A percentile compares a stretch with the other conserved stretches of the same genome.
These are phyloP conservation scores for Entomortierella lignicola DNA, from an alignment of 192 early-diverging fungal genomes.

Conservation along the genomic window DNA sequence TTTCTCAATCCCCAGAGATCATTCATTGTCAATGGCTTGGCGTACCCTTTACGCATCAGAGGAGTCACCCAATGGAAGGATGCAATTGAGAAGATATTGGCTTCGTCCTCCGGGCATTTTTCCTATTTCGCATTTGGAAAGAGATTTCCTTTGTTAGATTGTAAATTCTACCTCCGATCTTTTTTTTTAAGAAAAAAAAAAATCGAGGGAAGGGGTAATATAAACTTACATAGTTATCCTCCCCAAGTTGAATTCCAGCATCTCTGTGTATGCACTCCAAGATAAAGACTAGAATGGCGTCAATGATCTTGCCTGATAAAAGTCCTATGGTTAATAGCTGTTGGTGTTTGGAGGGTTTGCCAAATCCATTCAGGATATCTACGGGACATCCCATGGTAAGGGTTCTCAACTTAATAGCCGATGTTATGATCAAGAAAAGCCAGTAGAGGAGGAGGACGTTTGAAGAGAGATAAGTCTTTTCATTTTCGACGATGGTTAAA, in stretches of 20 bases:
- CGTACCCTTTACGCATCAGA: slow-evolving; percentile 82
- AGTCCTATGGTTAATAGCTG: slow-evolving; percentile 5
- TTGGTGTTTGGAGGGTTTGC: not conserved
- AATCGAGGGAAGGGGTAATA: not conserved
- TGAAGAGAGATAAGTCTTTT: slow-evolving; percentile 54
- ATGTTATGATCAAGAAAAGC: slow-evolving; percentile 47
- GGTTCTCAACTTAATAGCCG: slow-evolving; percentile 56
- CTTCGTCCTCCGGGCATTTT: slow-evolving; percentile 78
- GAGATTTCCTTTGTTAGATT: not conserved
- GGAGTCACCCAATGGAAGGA: slow-evolving; percentile 94
- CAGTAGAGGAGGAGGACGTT: slow-evolving; percentile 68
- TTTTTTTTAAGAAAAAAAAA: too few species aligned
- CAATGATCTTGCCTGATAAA: slow-evolving; percentile 10
- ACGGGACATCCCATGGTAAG: slow-evolving; percentile 44
- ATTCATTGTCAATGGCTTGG: slow-evolving; percentile 76
- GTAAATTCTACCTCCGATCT: too few species aligned
- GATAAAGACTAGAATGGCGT: slow-evolving; percentile 20
- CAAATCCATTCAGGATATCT: slow-evolving; percentile 31
- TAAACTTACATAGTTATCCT: slow-evolving; percentile 32
- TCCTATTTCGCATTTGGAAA: too few species aligned
- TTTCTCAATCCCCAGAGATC: slow-evolving; percentile 78
- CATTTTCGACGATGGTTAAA: slow-evolving; percentile 62
- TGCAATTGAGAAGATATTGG: slow-evolving; percentile 85
- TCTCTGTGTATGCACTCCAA: slow-evolving; percentile 47
- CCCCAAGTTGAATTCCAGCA: slow-evolving; percentile 36